Percentiles rank a stretch among this genome's conserved stretches.
Evolutionary conservation across 1,284 basidiomycete genomes (phyloP).

Genomic region (Cutaneotrichosporon cutaneum): DNA sequence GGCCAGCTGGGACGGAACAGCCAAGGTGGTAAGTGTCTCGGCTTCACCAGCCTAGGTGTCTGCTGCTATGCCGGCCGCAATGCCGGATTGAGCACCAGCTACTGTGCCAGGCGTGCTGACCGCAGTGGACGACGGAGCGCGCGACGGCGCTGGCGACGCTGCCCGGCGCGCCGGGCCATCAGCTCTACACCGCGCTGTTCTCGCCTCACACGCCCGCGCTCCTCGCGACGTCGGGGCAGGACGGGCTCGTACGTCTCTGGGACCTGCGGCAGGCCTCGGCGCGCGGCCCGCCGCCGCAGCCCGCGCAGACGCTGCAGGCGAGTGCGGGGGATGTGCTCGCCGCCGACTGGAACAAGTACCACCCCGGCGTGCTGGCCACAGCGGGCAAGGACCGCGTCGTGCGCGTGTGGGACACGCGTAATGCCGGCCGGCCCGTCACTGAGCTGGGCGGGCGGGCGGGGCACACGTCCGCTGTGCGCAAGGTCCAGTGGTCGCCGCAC

Average conservation of each 20-base stretch:
- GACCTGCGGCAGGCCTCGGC: conserved; percentile 55
- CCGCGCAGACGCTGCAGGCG: conserved; percentile 13
- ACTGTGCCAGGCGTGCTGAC: not conserved
- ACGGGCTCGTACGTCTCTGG: conserved; percentile 77
- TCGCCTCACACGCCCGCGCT: conserved; percentile 84
- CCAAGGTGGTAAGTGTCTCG: conserved; percentile 72
- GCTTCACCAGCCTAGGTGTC: too few relatives aligned
- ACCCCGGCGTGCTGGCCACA: conserved; percentile 54
- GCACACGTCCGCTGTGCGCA: conserved; percentile 57
- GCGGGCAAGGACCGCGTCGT: conserved; percentile 56
- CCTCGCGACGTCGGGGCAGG: conserved; percentile 78
- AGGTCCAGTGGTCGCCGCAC: conserved; percentile 59
- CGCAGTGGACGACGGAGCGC: conserved; percentile 81
- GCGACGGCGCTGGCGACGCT: conserved; percentile 75
- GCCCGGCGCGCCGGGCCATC: conserved; percentile 57
- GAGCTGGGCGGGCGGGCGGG: conserved; percentile 43
- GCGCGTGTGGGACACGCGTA: conserved; percentile 54
- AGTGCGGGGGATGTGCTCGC: conserved; percentile 37
- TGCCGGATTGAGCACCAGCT: too few relatives aligned
- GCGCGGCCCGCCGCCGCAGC: not conserved
- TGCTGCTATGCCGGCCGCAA: too few relatives aligned
- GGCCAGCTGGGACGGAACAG: conserved; percentile 85
- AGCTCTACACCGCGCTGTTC: conserved; percentile 85
- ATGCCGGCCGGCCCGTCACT: conserved; percentile 25
- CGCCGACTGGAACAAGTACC: conserved; percentile 62